A percentile compares a stretch with the other conserved stretches of the same genome.
Conservation (phyloP, 805 yeast genomes). For the Lipomyces starkeyi region DNA sequence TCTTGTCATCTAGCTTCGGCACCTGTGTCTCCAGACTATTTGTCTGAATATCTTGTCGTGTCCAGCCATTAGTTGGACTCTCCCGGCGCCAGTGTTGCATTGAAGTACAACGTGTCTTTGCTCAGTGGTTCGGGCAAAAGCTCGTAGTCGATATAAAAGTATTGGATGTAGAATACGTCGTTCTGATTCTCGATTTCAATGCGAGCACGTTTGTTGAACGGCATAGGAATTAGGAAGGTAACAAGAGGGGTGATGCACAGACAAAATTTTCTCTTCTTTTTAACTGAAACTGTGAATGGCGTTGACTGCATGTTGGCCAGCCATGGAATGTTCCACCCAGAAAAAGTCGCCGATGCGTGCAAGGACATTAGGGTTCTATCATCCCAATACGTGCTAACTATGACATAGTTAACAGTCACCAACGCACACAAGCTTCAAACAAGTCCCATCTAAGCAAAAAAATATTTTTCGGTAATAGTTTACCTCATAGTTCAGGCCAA, state of each 20-base stretch:
- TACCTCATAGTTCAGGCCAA: constrained; percentile 3
- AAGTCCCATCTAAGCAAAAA: neutral
- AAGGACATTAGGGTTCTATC: neutral
- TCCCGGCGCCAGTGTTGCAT: constrained; percentile 3
- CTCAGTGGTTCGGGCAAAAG: constrained; percentile 1
- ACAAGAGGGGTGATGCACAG: neutral
- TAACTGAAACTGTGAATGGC: constrained; percentile 5
- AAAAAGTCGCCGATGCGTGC: constrained; percentile 6
- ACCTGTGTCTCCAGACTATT: neutral
- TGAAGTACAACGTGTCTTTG: constrained; percentile 1
- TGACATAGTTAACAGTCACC: neutral
- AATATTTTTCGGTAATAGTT: neutral
- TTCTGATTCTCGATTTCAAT: constrained; percentile 2
- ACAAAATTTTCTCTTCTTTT: neutral
- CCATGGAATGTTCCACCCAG: constrained; percentile 4
- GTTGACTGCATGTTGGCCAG: neutral
- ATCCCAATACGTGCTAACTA: neutral
- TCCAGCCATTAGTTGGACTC: constrained; percentile 2
- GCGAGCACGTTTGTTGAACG: neutral
- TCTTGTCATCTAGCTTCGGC: constrained; percentile 1
- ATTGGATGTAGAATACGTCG: neutral
- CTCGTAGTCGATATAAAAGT: constrained; percentile 6
- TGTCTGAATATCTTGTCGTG: neutral
- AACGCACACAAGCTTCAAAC: neutral
- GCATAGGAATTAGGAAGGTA: constrained; percentile 4